These are phyloP conservation scores for Suillus tomentosus DNA, from an alignment of 768 basidiomycete species.

Conservation along the genomic window DNA sequence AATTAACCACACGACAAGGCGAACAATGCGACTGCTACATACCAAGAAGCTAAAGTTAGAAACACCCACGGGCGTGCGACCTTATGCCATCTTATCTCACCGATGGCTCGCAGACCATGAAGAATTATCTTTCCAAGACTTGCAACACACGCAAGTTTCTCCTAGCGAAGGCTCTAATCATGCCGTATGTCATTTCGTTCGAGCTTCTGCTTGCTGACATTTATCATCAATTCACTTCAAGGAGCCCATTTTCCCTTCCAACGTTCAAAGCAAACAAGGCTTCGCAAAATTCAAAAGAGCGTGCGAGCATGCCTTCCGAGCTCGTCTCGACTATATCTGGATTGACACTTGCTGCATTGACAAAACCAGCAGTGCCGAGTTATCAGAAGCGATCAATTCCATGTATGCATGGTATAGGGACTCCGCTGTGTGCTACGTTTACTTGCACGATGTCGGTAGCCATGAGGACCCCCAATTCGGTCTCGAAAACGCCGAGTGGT, in stretches of 20 bases:
- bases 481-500: slow-evolving; percentile 16
- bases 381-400: slow-evolving; percentile 23
- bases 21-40: slow-evolving; percentile 5
- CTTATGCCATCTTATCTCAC: slow-evolving; percentile 10
- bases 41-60: not conserved
- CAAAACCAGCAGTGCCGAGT: slow-evolving; percentile 23
- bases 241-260: not conserved
- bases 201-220: not conserved
- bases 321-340: slow-evolving; percentile 17
- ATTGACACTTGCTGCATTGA: slow-evolving; percentile 24
- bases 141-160: not conserved
- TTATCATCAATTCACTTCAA: not conserved
- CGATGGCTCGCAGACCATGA: slow-evolving; percentile 6
- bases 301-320: slow-evolving; percentile 8
- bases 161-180: not conserved
- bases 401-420: slow-evolving; percentile 24
- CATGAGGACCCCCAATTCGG: not conserved
- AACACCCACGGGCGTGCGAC: not conserved
- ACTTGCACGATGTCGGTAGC: slow-evolving; percentile 17
- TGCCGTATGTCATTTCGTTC: slow-evolving; percentile 1
- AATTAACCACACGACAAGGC: not conserved
- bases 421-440: slow-evolving; percentile 18
- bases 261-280: slow-evolving; percentile 1
- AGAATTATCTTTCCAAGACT: slow-evolving; percentile 15
- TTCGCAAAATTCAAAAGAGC: slow-evolving; percentile 10